Evolutionary conservation across 345 rosid species (phyloP).

Genomic region (Ceriops zippeliana): DNA sequence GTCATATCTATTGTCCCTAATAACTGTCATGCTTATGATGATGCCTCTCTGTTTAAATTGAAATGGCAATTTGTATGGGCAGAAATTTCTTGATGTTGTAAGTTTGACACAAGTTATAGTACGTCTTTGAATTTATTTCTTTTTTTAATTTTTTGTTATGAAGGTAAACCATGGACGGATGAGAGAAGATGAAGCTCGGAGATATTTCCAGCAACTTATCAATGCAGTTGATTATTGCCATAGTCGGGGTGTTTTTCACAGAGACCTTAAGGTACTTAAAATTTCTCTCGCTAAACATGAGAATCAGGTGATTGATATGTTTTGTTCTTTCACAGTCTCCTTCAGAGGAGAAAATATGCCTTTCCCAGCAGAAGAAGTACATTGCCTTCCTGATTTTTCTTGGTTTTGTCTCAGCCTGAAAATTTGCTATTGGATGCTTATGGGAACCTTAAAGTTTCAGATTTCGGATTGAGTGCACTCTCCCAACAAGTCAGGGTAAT

Average conservation of each 20-base stretch:
- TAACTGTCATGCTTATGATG: neutral
- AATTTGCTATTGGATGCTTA: constrained; percentile 75
- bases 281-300: neutral
- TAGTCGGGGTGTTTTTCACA: constrained; percentile 95
- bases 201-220: constrained; percentile 94
- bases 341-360: neutral
- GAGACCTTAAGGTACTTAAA: constrained; percentile 84
- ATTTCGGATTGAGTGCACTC: constrained; percentile 95
- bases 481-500: constrained; percentile 96
- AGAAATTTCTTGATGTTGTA: neutral
- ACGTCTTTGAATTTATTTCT: neutral
- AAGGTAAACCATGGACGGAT: constrained; percentile 92
- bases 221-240: constrained; percentile 95
- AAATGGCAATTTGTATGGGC: neutral
- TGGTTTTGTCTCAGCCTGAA: constrained; percentile 64
- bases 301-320: neutral
- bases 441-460: constrained; percentile 94
- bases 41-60: neutral
- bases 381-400: constrained; percentile 12
- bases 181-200: constrained; percentile 84
- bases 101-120: neutral
- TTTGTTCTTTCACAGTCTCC: neutral
- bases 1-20: neutral
- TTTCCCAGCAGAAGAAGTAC: neutral
- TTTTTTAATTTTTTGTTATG: constrained; percentile 12